Percentiles rank a stretch among this genome's conserved stretches.
These are phyloP conservation scores for Linaria vulgaris DNA, from an alignment of 257 asterid genomes.

Conservation along the genomic window DNA sequence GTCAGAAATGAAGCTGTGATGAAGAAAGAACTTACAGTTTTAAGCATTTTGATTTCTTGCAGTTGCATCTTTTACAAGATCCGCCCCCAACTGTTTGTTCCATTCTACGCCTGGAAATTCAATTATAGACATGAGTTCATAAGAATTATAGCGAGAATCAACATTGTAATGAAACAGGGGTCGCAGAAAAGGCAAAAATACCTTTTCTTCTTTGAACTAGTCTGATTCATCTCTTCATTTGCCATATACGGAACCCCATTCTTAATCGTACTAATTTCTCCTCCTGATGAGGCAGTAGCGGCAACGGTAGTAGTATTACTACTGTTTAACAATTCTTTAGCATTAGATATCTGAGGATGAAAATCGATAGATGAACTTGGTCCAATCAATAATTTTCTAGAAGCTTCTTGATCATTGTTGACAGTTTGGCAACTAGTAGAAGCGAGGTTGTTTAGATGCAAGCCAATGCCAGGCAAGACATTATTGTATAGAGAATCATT, in stretches of 20 bases:
- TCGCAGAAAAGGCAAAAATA: slow-evolving; percentile 18
- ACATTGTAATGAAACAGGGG: background rate
- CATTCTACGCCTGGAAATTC: slow-evolving; percentile 38
- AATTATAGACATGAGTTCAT: slow-evolving; percentile 7
- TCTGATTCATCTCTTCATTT: slow-evolving; percentile 47
- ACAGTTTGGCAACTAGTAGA: slow-evolving; percentile 45
- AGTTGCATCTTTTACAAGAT: slow-evolving; percentile 60
- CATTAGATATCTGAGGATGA: slow-evolving; percentile 29
- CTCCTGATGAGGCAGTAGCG: slow-evolving; percentile 29
- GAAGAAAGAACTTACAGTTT: slow-evolving; percentile 47
- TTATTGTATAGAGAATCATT: slow-evolving; percentile 39
- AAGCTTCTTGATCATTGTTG: slow-evolving; percentile 44
- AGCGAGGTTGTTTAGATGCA: slow-evolving; percentile 83
- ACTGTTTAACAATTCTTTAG: slow-evolving; percentile 42
- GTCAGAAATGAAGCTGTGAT: too few relatives aligned
- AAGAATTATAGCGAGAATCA: background rate
- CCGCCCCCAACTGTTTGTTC: slow-evolving; percentile 45
- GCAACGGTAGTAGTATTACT: slow-evolving; percentile 26
- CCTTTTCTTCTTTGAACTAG: slow-evolving; percentile 66
- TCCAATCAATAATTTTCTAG: slow-evolving; percentile 49
- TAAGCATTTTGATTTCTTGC: slow-evolving; percentile 66
- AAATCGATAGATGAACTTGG: slow-evolving; percentile 38
- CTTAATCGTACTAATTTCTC: slow-evolving; percentile 36
- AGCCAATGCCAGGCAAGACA: slow-evolving; percentile 74
- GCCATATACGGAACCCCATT: slow-evolving; percentile 39